These are phyloP conservation scores for Neurospora terricola DNA, from an alignment of 495 filamentous ascomycete genomes.

Conservation along the genomic window DNA sequence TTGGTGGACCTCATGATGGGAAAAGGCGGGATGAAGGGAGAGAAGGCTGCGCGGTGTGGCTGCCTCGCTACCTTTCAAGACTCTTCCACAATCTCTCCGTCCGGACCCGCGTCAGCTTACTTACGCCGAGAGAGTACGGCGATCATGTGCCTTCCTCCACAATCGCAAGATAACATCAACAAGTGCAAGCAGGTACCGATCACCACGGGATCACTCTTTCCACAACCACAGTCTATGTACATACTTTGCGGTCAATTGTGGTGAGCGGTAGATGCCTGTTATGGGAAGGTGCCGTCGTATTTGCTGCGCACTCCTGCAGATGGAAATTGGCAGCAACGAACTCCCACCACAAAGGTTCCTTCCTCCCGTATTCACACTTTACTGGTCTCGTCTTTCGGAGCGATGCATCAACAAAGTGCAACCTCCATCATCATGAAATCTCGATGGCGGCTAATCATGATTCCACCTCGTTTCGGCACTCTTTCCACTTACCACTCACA, in stretches of 20 bases:
- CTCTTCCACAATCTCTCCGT: background rate
- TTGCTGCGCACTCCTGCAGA: background rate
- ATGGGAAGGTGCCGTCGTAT: background rate
- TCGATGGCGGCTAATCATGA: background rate
- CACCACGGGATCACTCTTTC: background rate
- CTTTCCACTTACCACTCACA: background rate
- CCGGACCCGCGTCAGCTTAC: background rate
- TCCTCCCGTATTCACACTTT: background rate
- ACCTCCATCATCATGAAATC: background rate
- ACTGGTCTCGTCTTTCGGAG: background rate
- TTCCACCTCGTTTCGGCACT: background rate
- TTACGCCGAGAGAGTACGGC: background rate
- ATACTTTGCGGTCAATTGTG: background rate
- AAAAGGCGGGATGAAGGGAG: background rate
- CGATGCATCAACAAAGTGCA: background rate
- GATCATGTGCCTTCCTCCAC: background rate
- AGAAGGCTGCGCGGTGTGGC: background rate
- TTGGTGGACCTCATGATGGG: background rate
- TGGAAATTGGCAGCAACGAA: background rate
- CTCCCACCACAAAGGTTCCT: background rate
- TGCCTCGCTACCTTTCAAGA: background rate
- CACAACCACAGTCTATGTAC: background rate
- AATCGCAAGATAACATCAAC: background rate
- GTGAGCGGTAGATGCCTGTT: background rate
- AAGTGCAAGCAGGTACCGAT: background rate